Evolutionary conservation across 2,329 filamentous ascomycete genomes (phyloP).

Genomic region (Didymella segeticola): DNA sequence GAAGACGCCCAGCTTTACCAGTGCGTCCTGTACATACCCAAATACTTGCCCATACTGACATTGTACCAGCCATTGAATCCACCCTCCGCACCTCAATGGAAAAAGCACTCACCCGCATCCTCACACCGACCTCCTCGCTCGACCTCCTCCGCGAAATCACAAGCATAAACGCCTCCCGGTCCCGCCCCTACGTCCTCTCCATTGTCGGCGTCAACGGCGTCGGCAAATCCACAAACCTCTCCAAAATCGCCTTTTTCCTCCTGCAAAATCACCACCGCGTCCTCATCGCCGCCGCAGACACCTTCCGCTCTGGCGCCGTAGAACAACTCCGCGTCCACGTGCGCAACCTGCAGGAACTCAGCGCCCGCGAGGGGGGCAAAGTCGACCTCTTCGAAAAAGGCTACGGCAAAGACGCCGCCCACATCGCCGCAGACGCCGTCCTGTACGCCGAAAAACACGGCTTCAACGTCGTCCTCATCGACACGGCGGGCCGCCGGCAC

Average conservation of each 20-base stretch:
- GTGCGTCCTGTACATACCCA: too few relatives aligned
- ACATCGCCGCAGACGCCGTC: slow-evolving; percentile 95
- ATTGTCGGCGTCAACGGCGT: slow-evolving; percentile 99
- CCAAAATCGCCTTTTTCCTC: slow-evolving; percentile 62
- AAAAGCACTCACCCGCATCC: slow-evolving; percentile 88
- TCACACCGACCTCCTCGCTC: slow-evolving; percentile 92
- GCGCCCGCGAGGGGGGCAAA: slow-evolving; percentile 75
- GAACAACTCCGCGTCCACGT: slow-evolving; percentile 97
- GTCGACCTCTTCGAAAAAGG: slow-evolving; percentile 97
- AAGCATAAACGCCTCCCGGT: slow-evolving; percentile 66
- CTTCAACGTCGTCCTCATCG: slow-evolving; percentile 95
- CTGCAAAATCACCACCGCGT: slow-evolving; percentile 14
- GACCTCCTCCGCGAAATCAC: slow-evolving; percentile 95
- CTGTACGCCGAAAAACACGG: slow-evolving; percentile 73
- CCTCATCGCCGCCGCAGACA: slow-evolving; percentile 67
- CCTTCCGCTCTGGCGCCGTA: slow-evolving; percentile 95
- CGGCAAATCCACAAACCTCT: slow-evolving; percentile 96
- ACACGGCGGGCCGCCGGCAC: slow-evolving; percentile 92
- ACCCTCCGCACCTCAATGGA: slow-evolving; percentile 89
- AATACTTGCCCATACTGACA: too few relatives aligned
- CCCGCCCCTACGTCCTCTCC: slow-evolving; percentile 92
- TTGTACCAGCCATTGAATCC: slow-evolving; percentile 76
- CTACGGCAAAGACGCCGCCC: slow-evolving; percentile 96
- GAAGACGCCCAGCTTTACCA: slow-evolving; percentile 92
- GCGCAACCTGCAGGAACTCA: slow-evolving; percentile 88